phyloP scores from a whole-genome alignment of 2,329 filamentous ascomycete species.

The Calycina herbarum region DNA sequence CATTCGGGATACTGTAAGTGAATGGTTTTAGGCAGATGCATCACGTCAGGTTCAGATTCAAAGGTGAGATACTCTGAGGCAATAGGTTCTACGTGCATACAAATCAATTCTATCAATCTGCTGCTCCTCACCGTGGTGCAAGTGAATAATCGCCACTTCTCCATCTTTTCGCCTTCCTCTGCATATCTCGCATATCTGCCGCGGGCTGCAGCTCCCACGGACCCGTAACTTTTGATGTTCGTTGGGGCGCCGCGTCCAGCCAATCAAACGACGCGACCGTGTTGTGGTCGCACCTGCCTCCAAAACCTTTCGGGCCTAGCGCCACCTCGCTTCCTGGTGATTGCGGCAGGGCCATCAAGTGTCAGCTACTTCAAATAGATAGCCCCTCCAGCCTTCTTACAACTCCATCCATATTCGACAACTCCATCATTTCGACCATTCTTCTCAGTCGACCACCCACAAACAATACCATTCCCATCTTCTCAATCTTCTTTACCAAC shows the following conservation, averaged over 20 bases:
- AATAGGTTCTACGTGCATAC: no score
- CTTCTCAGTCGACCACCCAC: constrained; percentile 12
- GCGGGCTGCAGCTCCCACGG: background rate
- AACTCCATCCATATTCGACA: constrained; percentile 20
- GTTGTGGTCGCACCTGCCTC: constrained; percentile 19
- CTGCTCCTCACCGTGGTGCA: background rate
- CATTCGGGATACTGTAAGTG: background rate
- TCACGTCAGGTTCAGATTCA: background rate
- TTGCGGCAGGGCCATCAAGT: constrained; percentile 20
- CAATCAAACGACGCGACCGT: constrained; percentile 19
- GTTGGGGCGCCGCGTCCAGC: constrained; percentile 3
- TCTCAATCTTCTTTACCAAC: constrained; percentile 26
- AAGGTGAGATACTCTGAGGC: background rate
- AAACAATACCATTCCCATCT: constrained; percentile 18
- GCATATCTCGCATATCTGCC: background rate
- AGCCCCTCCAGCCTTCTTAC: constrained; percentile 19
- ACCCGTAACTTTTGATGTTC: background rate
- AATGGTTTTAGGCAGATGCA: background rate
- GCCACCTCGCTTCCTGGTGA: constrained; percentile 24
- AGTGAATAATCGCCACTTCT: background rate
- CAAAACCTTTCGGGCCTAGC: constrained; percentile 24
- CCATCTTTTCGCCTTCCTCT: background rate
- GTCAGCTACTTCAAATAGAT: constrained; percentile 27
- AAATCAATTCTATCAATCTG: background rate
- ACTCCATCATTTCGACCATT: constrained; percentile 20